Evolutionary conservation across 108 stramenopile genomes (phyloP).

Genomic region (Schizochytrium sp.): DNA sequence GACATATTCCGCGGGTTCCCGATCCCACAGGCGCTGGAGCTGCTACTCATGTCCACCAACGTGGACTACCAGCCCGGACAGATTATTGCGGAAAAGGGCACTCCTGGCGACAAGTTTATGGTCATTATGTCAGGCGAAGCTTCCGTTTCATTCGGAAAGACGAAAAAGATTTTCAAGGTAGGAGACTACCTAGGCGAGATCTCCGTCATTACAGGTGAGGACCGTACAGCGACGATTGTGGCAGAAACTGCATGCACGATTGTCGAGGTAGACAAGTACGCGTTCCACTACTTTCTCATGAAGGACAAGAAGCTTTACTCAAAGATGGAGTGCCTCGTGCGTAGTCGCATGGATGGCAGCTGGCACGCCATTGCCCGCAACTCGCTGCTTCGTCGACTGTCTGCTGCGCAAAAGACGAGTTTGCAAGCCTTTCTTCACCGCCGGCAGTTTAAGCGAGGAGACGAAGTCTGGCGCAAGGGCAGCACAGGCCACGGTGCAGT

Average conservation of each 20-base stretch:
- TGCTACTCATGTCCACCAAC: slow-evolving; percentile 27
- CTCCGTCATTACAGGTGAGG: slow-evolving; percentile 22
- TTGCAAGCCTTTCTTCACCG: slow-evolving; percentile 3
- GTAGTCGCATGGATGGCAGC: neutral
- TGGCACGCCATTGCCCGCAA: slow-evolving; percentile 20
- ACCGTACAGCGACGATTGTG: slow-evolving; percentile 19
- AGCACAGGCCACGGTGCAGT: neutral
- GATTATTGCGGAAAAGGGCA: slow-evolving; percentile 20
- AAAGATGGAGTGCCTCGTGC: slow-evolving; percentile 25
- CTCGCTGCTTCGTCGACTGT: neutral
- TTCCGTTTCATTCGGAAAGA: neutral
- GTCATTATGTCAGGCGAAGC: slow-evolving; percentile 19
- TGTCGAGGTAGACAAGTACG: slow-evolving; percentile 13
- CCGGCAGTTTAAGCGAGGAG: neutral
- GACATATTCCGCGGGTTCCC: slow-evolving; percentile 27
- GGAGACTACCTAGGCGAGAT: slow-evolving; percentile 26
- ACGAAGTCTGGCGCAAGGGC: slow-evolving; percentile 19
- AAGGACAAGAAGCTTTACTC: slow-evolving; percentile 17
- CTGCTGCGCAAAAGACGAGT: slow-evolving; percentile 25
- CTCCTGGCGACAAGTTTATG: slow-evolving; percentile 20
- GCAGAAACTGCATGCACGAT: neutral
- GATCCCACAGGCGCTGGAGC: slow-evolving; percentile 31
- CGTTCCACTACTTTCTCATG: slow-evolving; percentile 23
- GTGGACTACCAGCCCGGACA: slow-evolving; percentile 24
- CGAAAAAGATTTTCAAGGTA: slow-evolving; percentile 19